Evolutionary conservation across 2,329 filamentous ascomycete species (phyloP).

Genomic region (Colletotrichum higginsianum): DNA sequence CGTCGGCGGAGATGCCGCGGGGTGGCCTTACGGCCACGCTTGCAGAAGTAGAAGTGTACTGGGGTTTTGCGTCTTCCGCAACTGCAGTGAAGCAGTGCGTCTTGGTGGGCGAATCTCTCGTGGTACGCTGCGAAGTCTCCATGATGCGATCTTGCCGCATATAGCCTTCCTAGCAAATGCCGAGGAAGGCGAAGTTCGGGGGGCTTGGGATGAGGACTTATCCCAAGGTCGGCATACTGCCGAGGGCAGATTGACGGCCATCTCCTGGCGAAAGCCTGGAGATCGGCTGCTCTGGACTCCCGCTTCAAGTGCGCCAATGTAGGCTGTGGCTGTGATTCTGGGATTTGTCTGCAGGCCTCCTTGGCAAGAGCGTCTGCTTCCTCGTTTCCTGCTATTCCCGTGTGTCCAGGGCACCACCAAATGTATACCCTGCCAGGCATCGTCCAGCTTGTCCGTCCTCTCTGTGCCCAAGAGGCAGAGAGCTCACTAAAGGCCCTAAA

Average conservation of each 20-base stretch:
- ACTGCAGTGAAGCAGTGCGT: constrained; percentile 1
- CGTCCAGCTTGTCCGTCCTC: neutral
- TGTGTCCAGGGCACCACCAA: neutral
- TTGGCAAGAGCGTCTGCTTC: constrained; percentile 14
- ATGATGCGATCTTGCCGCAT: constrained; percentile 4
- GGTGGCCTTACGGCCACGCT: neutral
- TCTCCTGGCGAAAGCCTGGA: constrained; percentile 1
- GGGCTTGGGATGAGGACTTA: constrained; percentile 5
- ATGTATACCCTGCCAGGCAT: neutral
- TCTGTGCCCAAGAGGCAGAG: neutral
- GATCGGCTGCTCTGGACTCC: neutral
- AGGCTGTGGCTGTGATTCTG: constrained; percentile 12
- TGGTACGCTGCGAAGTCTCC: constrained; percentile 9
- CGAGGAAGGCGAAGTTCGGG: neutral
- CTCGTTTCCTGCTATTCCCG: neutral
- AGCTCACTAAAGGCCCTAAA: constrained; percentile 11
- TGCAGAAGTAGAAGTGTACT: constrained; percentile 24
- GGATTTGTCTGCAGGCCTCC: neutral
- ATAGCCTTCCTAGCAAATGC: constrained; percentile 1
- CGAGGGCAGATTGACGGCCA: neutral
- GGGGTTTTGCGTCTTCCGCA: constrained; percentile 4
- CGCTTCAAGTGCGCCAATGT: neutral
- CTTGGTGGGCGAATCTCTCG: neutral
- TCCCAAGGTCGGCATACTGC: constrained; percentile 6
- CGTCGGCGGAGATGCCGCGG: constrained; percentile 1